Percentiles rank a stretch among this genome's conserved stretches.
Evolutionary conservation across 2,329 filamentous ascomycete genomes (phyloP).

Genomic region (Ophiognomonia clavigignenti-juglandacearum): DNA sequence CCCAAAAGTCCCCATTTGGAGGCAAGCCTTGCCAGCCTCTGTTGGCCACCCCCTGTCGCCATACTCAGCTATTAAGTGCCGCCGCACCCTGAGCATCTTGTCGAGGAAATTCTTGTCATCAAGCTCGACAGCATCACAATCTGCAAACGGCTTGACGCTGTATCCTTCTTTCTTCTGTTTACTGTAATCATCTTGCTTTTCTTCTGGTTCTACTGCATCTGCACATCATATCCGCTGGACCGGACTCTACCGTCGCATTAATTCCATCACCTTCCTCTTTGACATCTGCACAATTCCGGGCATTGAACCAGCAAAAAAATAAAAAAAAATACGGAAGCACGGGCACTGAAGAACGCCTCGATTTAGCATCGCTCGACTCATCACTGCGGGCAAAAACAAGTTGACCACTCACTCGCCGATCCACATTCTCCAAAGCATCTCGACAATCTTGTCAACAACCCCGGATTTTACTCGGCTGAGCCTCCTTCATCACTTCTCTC

Average conservation of each 20-base stretch:
- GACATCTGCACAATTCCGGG: background rate
- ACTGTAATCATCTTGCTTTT: background rate
- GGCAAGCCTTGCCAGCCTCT: slow-evolving; percentile 1
- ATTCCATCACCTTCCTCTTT: slow-evolving; percentile 7
- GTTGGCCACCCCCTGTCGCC: slow-evolving; percentile 8
- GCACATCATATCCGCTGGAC: slow-evolving; percentile 11
- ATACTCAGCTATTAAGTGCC: slow-evolving; percentile 9
- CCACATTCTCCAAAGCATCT: too few relatives aligned
- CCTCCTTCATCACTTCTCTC: background rate
- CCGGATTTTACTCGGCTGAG: background rate
- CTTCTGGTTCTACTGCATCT: background rate
- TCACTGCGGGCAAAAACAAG: too few relatives aligned
- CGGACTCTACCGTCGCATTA: slow-evolving; percentile 9
- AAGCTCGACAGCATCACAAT: background rate
- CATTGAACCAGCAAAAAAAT: background rate
- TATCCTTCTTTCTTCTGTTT: background rate
- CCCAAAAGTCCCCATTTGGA: slow-evolving; percentile 5
- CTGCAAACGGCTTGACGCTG: slow-evolving; percentile 11
- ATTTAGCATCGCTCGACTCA: slow-evolving; percentile 1
- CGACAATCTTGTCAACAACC: too few relatives aligned
- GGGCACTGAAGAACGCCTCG: background rate
- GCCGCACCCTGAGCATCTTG: background rate
- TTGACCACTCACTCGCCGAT: too few relatives aligned
- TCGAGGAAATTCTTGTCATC: background rate
- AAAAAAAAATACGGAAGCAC: background rate